Evolutionary conservation across 345 rosid species (phyloP).

Genomic region (Leavenworthia alabamica): DNA sequence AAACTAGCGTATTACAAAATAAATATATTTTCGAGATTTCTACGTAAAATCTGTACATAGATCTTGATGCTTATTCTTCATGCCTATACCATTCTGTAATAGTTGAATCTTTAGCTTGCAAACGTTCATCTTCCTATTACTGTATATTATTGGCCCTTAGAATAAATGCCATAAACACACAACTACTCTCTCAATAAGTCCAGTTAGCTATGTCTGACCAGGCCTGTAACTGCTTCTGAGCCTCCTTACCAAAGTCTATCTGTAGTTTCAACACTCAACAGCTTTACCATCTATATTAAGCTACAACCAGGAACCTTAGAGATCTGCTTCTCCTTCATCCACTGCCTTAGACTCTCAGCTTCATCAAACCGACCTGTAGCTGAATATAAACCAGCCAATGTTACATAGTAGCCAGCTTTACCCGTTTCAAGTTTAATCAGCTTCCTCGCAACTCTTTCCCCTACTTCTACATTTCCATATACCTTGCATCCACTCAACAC

Average conservation of each 20-base stretch:
- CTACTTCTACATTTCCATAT: conserved; percentile 49
- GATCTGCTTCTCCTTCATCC: conserved; percentile 42
- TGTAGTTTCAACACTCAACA: not conserved
- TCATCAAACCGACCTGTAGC: conserved; percentile 40
- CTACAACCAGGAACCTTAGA: conserved; percentile 47
- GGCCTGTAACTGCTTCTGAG: not conserved
- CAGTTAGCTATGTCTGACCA: not conserved
- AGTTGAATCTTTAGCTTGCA: not conserved
- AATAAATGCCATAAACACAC: not conserved
- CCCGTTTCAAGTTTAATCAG: conserved; percentile 40
- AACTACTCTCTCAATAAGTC: not conserved
- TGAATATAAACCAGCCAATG: conserved; percentile 48
- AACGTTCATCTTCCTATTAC: not conserved
- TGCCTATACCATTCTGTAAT: not conserved
- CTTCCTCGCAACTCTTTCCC: conserved; percentile 54
- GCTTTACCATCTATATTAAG: conserved; percentile 28
- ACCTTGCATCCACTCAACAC: conserved; percentile 48
- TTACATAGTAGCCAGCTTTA: conserved; percentile 48
- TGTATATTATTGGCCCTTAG: not conserved
- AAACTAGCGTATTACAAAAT: not conserved
- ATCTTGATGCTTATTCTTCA: not conserved
- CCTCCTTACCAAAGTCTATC: not conserved
- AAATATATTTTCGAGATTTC: not conserved
- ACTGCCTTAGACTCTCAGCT: conserved; percentile 46
- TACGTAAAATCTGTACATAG: not conserved